Percentiles rank a stretch among this genome's conserved stretches.
These are phyloP conservation scores for Rhodotorula sphaerocarpa DNA, from an alignment of 768 basidiomycete genomes.

Conservation along the genomic window DNA sequence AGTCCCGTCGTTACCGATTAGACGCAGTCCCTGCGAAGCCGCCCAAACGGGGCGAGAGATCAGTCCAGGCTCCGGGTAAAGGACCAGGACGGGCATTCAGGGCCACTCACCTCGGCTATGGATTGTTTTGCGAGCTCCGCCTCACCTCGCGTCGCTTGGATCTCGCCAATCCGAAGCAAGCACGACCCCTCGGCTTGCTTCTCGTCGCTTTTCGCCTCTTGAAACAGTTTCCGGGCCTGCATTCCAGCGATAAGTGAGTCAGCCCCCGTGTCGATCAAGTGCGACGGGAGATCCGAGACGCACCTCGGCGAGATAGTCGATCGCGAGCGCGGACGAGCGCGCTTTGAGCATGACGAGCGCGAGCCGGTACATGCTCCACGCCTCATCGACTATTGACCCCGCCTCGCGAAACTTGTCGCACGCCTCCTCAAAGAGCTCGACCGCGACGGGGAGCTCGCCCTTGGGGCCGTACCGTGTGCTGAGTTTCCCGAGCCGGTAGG, in stretches of 20 bases:
- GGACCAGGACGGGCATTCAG: too few relatives aligned
- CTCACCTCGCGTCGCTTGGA: background rate
- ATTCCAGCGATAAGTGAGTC: background rate
- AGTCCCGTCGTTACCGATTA: too few relatives aligned
- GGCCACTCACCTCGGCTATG: too few relatives aligned
- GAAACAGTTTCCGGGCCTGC: conserved; percentile 16
- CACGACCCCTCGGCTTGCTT: conserved; percentile 12
- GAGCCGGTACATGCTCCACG: conserved; percentile 17
- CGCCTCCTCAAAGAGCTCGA: conserved; percentile 20
- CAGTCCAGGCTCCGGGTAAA: too few relatives aligned
- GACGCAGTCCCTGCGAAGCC: too few relatives aligned
- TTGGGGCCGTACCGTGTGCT: background rate
- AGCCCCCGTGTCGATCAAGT: background rate
- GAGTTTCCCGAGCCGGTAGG: conserved; percentile 22
- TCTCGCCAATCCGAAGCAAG: conserved; percentile 13
- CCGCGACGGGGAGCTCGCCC: conserved; percentile 6
- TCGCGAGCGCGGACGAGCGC: background rate
- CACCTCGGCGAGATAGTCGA: conserved; percentile 21
- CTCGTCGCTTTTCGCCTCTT: conserved; percentile 4
- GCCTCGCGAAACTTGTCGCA: background rate
- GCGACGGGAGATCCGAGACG: background rate
- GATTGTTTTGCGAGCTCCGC: too few relatives aligned
- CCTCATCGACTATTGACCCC: background rate
- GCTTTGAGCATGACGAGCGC: conserved; percentile 30
- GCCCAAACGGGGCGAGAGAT: too few relatives aligned